Conservation (phyloP, 2,329 filamentous ascomycete species). For the Colletotrichum musae region DNA sequence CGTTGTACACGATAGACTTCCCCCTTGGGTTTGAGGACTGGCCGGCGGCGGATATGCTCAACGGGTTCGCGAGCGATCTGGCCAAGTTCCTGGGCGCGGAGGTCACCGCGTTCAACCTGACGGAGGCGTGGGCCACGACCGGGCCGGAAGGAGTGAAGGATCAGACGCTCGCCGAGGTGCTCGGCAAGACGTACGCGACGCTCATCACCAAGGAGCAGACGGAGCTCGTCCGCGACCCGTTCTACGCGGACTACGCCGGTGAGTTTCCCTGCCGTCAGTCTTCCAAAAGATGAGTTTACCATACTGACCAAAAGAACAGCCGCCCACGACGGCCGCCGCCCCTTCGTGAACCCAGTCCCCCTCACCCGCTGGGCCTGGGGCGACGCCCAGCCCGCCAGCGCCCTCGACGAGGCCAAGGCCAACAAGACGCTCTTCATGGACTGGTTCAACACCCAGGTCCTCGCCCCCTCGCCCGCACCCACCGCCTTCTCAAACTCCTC, state of each 20-base stretch:
- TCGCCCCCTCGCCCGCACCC: constrained; percentile 40
- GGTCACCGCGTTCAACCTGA: constrained; percentile 43
- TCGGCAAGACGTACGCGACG: constrained; percentile 53
- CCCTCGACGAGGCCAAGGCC: constrained; percentile 44
- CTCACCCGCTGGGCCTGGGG: constrained; percentile 54
- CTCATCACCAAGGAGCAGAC: constrained; percentile 56
- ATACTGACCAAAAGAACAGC: constrained; percentile 35
- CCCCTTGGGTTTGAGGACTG: constrained; percentile 34
- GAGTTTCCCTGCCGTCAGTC: background rate
- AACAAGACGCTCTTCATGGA: constrained; percentile 51
- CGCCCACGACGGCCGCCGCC: constrained; percentile 50
- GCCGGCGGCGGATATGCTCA: constrained; percentile 43
- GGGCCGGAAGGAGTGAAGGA: constrained; percentile 42
- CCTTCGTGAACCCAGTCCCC: constrained; percentile 55
- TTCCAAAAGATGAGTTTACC: background rate
- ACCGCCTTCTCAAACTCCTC: constrained; percentile 27
- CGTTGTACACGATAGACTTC: constrained; percentile 50
- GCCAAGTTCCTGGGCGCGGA: constrained; percentile 46
- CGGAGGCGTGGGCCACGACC: constrained; percentile 46
- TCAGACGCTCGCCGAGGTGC: constrained; percentile 44
- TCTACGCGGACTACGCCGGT: constrained; percentile 57
- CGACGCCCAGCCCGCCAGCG: constrained; percentile 46
- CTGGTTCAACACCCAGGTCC: constrained; percentile 51
- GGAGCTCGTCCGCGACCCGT: constrained; percentile 53
- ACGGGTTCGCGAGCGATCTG: constrained; percentile 48